These are phyloP conservation scores for Grifola frondosa DNA, from an alignment of 1,284 basidiomycete species.

Conservation along the genomic window DNA sequence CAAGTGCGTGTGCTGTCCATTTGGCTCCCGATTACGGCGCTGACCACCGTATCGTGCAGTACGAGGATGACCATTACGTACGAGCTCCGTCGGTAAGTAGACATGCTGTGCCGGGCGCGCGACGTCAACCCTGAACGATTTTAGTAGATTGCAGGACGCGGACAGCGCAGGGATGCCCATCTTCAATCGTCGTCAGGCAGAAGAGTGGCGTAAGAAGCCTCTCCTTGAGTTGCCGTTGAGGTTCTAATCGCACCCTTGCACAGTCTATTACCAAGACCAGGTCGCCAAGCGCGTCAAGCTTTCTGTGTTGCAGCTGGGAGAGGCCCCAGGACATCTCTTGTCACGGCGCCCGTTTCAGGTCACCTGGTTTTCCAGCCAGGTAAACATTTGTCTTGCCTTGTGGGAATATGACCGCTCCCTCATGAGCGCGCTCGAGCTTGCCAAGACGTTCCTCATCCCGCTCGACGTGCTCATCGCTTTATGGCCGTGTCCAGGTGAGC, in stretches of 20 bases:
- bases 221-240: neutral
- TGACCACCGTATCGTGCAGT: constrained; percentile 35
- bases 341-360: constrained; percentile 67
- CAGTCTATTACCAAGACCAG: constrained; percentile 64
- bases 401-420: constrained; percentile 64
- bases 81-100: constrained; percentile 61
- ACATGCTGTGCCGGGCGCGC: constrained; percentile 15
- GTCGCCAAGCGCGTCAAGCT: constrained; percentile 55
- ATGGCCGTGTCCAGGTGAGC: constrained; percentile 66
- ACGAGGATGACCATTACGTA: constrained; percentile 67
- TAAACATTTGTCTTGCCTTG: constrained; percentile 57
- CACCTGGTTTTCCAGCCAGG: constrained; percentile 54
- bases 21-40: constrained; percentile 12
- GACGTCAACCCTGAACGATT: constrained; percentile 20
- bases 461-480: constrained; percentile 66
- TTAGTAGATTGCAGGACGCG: constrained; percentile 35
- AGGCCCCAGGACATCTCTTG: constrained; percentile 50
- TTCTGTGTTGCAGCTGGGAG: constrained; percentile 47
- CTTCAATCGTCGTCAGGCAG: constrained; percentile 65
- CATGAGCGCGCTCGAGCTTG: constrained; percentile 61
- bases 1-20: constrained; percentile 57
- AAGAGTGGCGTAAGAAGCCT: constrained; percentile 70
- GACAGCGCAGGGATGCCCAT: constrained; percentile 37
- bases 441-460: constrained; percentile 59
- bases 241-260: constrained; percentile 9